Base-by-base conservation (phyloP, 2,329 filamentous ascomycete genomes). In the Fusarium pseudonygamai region DNA sequence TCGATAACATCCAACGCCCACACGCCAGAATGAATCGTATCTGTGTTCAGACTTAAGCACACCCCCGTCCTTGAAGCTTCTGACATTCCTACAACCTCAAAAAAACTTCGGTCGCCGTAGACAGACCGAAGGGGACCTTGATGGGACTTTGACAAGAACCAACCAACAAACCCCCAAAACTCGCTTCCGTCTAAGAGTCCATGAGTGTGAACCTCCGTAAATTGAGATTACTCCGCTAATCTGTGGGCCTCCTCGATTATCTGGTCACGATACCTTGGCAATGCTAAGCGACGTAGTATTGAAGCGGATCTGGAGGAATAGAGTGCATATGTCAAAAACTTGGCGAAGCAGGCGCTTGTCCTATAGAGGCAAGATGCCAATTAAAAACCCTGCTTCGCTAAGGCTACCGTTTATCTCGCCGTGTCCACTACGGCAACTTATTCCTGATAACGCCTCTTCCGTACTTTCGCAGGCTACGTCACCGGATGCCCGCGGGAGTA, bases 21-120 rank as follows among this genome's bases (percentile, higher is more conserved):
- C 10, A 6, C 2, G 10, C 24, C 24, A 22, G 24, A 28, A 22
- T 37, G 24, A 28, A 37, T 8, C 10, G 10, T 7, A 3, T 13
- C 34, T 28, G 11, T 2, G 5, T n/a, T 2, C 9, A 26, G 9
- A 22, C 24, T 4, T 3, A n/a, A 22, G 7, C n/a, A 28, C 15
- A 28, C 14, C 10, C 49, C 36, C 36, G 8, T 28, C n/a, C 14
- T 12, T 26, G 34, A 7, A 53, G n/a, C 34, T n/a, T 39, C 3
- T 15, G 24, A 22, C 34, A 53, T 53, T 53, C 50, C 24, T 53
- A 7, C 1, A 28, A 16, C 5, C 2, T n/a, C 24, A 3, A 37
- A 28, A 22, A 22, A 6, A 3, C 20, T 13, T 39, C 34, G 10
- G 4, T 39, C 34, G 7, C 34, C 24, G 34, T 22, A 3, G 14